Evolutionary conservation across 2,329 filamentous ascomycete genomes (phyloP), one percentile per base, ranked within the genome.

Genomic region (Rhinocladiella similis): DNA sequence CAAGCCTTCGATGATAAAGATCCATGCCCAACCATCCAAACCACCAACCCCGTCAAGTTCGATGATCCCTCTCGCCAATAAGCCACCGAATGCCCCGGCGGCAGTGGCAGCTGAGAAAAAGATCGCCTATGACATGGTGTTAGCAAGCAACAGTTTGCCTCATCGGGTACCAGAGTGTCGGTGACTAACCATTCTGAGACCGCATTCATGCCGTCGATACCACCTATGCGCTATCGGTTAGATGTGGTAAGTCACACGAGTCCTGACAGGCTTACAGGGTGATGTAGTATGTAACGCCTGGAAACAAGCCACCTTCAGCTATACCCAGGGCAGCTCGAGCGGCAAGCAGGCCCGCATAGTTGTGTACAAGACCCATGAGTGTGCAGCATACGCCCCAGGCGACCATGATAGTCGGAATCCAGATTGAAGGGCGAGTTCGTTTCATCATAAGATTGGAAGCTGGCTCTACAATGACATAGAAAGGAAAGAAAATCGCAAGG

Each of bases 301-400:
- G 60, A 77, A 78, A 63, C 6, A 63, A 20, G 5, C 61, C 61
- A 16, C 59, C 59, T 52, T 63, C 60, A 12, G 79, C 75, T 46
- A 75, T 77, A 45, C 73, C 74, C 1, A 73, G 70, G 36, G 72
- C 73, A 50, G 77, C 75, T 10, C 72, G 53, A 43, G 57, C 60
- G 14, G 47, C 54, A 20, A 55, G 50, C 13, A 62, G 51, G 5
- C 57, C 57, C 12, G 36, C 19, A 25, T 36, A 57, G 46, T 56
- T 62, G 45, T 77, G 69, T 1, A 76, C 75, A 4, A 80, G 66
- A 6, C 78, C 78, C 73, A 79, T 81, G 29, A 80, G 66, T 1
- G 79, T 80, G 46, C 76, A 74, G 1, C 79, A 74, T 48, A 76
- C 67, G 0, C 78, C 78, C 78, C 77, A 80, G 1, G 67, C 68